Base-by-base conservation (phyloP, 176 grass and related monocot genomes). In the Musa schizocarpa region DNA sequence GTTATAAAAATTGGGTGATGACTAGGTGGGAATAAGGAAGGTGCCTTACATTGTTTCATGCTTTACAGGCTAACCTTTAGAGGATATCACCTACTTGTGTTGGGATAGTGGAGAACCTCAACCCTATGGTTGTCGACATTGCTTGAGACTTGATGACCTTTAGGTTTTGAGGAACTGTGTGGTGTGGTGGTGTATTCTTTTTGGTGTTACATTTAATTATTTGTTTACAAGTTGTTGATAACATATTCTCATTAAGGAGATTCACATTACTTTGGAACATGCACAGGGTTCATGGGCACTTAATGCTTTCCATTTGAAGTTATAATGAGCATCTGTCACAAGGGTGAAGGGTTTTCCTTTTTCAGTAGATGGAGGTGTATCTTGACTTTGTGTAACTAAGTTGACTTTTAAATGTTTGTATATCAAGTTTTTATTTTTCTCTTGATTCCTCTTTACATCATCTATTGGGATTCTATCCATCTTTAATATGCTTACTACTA, bases 41-140 rank as follows among this genome's bases (percentile, higher is more conserved):
- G 75, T 14, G 43, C 75, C 48, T 52, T 50, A 52, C 17, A 53
- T 16, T 34, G 75, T 21, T 52, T 52, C 73, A n/a, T 29, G 78
- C 69, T 73, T 54, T 73, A 53, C 48, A 27, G 24, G 25, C 78
- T 80, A 64, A 79, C 69, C 69, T 54, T 78, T 65, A 67, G 65
- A 20, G 51, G 22, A 53, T 53, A 55, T 16, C 50, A 54, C 62
- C 63, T 73, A 59, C 61, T 63, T 80, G 68, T 72, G 10, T 74
- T 74, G 23, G 2, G 53, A 74, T 56, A 56, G 1, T 58, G 52
- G 52, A 29, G 56, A 29, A 16, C 53, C 53, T 74, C 53, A 74
- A 34, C 53, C 72, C 50, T 43, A 54, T 27, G 17, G 53, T 29
- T 74, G 1, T 74, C 52, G 52, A 16, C 65, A 50, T 12, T 69